These are phyloP conservation scores for Pichia paraexigua DNA, from an alignment of 805 yeast species.

Conservation along the genomic window DNA sequence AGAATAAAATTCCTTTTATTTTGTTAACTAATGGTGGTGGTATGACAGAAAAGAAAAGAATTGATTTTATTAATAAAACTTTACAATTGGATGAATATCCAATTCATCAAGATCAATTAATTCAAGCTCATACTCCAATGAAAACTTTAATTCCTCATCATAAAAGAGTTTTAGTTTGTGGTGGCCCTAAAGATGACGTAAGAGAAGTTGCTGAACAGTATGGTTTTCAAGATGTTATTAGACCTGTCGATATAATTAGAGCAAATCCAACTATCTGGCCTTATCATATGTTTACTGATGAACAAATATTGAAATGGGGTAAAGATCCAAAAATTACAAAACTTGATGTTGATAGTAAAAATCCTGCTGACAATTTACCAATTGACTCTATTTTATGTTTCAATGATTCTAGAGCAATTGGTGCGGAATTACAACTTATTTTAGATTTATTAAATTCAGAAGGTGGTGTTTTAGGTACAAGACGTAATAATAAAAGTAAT, in stretches of 20 bases:
- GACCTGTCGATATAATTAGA: conserved; percentile 62
- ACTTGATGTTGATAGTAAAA: conserved; percentile 20
- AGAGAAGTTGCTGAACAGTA: conserved; percentile 65
- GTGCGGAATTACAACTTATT: conserved; percentile 73
- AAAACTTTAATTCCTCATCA: conserved; percentile 46
- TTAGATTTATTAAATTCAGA: conserved; percentile 61
- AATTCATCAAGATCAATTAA: conserved; percentile 55
- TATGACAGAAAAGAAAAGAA: conserved; percentile 34
- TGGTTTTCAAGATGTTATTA: conserved; percentile 70
- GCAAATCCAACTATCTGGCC: conserved; percentile 60
- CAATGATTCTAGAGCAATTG: conserved; percentile 86
- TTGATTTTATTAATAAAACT: conserved; percentile 37
- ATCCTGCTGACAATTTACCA: conserved; percentile 28
- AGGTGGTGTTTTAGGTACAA: conserved; percentile 57
- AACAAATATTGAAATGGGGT: conserved; percentile 38
- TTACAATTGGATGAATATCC: conserved; percentile 32
- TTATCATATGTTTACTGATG: conserved; percentile 45
- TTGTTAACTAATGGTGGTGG: conserved; percentile 92
- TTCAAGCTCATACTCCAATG: conserved; percentile 87
- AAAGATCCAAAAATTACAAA: conserved; percentile 24
- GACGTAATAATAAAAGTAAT: conserved; percentile 27
- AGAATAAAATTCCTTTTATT: conserved; percentile 63
- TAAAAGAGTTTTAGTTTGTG: conserved; percentile 68
- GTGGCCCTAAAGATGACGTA: conserved; percentile 73
- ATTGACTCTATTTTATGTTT: conserved; percentile 77